These are phyloP conservation scores for Eimeria acervulina DNA, from an alignment of 169 alveolate species.

Conservation along the genomic window DNA sequence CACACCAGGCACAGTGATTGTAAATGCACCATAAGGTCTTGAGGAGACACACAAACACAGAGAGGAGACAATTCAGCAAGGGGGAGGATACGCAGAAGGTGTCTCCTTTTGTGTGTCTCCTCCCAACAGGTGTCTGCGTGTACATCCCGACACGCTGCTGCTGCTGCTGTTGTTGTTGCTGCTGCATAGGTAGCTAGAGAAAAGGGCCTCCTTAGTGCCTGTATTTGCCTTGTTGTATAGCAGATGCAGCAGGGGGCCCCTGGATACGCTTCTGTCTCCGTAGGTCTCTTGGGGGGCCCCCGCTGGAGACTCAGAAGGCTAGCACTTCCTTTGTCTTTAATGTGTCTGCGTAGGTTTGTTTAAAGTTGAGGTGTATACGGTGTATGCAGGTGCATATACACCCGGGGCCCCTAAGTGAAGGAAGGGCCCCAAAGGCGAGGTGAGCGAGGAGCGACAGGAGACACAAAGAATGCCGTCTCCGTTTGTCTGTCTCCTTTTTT, in stretches of 20 bases:
- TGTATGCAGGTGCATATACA: background rate
- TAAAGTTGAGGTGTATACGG: background rate
- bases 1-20: too few species aligned
- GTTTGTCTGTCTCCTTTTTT: background rate
- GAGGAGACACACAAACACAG: background rate
- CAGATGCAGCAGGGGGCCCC: conserved; percentile 14
- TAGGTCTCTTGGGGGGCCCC: background rate
- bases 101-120: background rate
- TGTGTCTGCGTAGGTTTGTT: background rate
- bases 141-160: background rate
- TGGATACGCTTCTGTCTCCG: background rate
- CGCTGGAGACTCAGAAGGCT: too few species aligned
- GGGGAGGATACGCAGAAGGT: background rate
- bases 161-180: background rate
- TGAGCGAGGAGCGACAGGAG: background rate
- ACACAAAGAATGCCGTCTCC: too few species aligned
- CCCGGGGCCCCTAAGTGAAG: background rate
- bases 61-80: background rate
- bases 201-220: background rate
- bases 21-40: background rate
- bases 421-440: background rate
- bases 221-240: background rate
- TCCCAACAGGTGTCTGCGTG: background rate
- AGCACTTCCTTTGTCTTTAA: background rate
- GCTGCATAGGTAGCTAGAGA: background rate